Conservation (phyloP, 805 yeast genomes). For the Kuraishia molischiana region DNA sequence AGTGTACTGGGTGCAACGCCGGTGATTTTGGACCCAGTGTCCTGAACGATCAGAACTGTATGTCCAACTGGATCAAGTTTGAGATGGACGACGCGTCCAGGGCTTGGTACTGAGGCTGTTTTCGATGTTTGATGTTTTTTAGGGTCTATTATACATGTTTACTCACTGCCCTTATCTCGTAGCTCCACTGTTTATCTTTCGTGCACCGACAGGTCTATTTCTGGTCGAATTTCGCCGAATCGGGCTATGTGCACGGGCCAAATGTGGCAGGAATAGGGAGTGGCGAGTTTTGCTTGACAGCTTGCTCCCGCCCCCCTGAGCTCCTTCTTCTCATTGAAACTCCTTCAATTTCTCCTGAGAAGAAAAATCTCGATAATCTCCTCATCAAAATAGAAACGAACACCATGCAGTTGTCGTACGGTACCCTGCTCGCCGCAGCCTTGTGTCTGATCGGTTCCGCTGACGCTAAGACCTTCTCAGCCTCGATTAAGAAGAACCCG, state of each 20-base stretch:
- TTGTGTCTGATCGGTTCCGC: conserved; percentile 21
- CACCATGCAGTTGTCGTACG: conserved; percentile 19
- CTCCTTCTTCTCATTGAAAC: too few relatives aligned
- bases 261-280: neutral
- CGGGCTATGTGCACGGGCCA: neutral
- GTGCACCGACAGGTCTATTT: neutral
- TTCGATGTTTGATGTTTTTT: too few relatives aligned
- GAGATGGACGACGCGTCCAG: conserved; percentile 12
- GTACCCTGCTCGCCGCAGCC: conserved; percentile 34
- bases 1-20: conserved; percentile 8
- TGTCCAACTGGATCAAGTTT: conserved; percentile 51
- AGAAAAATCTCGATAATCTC: too few relatives aligned
- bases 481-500: conserved; percentile 38
- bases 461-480: conserved; percentile 38
- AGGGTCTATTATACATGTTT: too few relatives aligned
- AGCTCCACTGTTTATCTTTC: too few relatives aligned
- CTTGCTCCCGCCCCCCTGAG: too few relatives aligned
- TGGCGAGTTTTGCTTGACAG: too few relatives aligned
- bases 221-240: neutral
- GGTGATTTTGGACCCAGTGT: conserved; percentile 17
- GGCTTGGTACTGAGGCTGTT: conserved; percentile 1
- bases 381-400: neutral
- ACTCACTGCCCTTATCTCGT: too few relatives aligned
- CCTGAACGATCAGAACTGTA: conserved; percentile 56
- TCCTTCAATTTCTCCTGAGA: too few relatives aligned